Conservation (phyloP, 2,329 filamentous ascomycete species). For the Penicillium nordicum region DNA sequence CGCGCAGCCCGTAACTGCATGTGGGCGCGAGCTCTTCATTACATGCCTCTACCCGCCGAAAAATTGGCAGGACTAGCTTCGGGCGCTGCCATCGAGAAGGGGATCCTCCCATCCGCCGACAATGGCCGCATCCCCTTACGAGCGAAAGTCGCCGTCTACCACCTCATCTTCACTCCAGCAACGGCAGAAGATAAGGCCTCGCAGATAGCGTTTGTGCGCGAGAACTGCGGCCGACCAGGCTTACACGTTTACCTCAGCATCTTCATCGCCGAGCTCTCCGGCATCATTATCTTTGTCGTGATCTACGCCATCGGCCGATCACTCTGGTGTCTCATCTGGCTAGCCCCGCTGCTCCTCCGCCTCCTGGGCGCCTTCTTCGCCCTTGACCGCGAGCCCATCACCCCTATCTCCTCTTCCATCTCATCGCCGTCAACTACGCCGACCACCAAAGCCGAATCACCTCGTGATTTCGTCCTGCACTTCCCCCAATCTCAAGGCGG, state of each 20-base stretch:
- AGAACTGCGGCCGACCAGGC: background rate
- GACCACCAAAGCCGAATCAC: background rate
- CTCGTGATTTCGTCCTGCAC: background rate
- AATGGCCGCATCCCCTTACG: background rate
- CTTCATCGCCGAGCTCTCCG: background rate
- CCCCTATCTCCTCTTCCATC: background rate
- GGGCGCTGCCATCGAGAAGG: background rate
- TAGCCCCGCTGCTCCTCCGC: background rate
- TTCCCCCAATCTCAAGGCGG: background rate
- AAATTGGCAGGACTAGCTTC: background rate
- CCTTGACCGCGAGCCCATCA: background rate
- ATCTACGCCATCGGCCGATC: background rate
- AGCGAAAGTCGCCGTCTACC: background rate
- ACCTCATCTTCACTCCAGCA: background rate
- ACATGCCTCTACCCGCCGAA: background rate
- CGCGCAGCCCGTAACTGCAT: background rate
- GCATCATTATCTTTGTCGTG: background rate
- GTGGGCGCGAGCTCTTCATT: background rate
- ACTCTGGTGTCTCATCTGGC: background rate
- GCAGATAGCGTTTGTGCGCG: background rate
- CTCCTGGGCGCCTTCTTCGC: background rate
- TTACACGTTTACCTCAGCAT: background rate
- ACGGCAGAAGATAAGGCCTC: background rate
- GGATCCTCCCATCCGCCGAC: background rate
- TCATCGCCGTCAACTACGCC: background rate